A percentile compares a stretch with the other conserved stretches of the same genome.
Conservation (phyloP, 768 basidiomycete genomes). For the Auriscalpium microsporum region DNA sequence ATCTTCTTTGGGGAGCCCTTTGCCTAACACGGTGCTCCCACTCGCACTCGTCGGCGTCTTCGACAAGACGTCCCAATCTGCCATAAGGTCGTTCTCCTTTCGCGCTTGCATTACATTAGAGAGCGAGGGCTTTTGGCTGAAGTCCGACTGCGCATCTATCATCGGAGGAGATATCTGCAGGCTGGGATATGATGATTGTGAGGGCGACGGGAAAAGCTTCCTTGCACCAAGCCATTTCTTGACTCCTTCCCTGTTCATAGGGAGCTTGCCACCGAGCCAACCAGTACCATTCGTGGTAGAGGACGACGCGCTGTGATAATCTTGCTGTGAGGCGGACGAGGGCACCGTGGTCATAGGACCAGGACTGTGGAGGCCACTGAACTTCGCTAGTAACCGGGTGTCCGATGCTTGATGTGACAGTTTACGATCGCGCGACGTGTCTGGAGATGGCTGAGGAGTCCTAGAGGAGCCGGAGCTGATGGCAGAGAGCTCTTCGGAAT, state of each 20-base stretch:
- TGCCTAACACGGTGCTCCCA: slow-evolving; percentile 26
- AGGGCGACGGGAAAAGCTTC: slow-evolving; percentile 42
- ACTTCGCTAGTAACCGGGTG: slow-evolving; percentile 50
- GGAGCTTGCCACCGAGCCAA: slow-evolving; percentile 41
- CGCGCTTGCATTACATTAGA: slow-evolving; percentile 53
- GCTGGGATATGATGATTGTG: slow-evolving; percentile 9
- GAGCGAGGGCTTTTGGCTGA: slow-evolving; percentile 55
- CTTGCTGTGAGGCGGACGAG: slow-evolving; percentile 40
- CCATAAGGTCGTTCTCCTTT: slow-evolving; percentile 46
- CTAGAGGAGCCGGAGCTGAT: slow-evolving; percentile 40
- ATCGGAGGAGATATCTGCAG: slow-evolving; percentile 20
- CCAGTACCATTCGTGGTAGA: slow-evolving; percentile 26
- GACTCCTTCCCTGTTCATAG: slow-evolving; percentile 69
- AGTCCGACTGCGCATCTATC: slow-evolving; percentile 26
- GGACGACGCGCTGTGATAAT: slow-evolving; percentile 37
- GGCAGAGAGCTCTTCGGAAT: slow-evolving; percentile 35
- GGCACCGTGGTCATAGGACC: slow-evolving; percentile 30
- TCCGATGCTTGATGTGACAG: slow-evolving; percentile 66
- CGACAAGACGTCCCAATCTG: slow-evolving; percentile 61
- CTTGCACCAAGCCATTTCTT: slow-evolving; percentile 70
- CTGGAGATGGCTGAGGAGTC: slow-evolving; percentile 39
- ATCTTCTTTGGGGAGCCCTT: slow-evolving; percentile 20
- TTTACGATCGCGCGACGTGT: slow-evolving; percentile 48
- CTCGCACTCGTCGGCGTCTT: slow-evolving; percentile 41
- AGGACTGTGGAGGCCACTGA: slow-evolving; percentile 32